Evolutionary conservation across 108 stramenopile genomes (phyloP), one percentile per base, ranked within the genome.

Genomic region (Fragilariopsis cylindrus): DNA sequence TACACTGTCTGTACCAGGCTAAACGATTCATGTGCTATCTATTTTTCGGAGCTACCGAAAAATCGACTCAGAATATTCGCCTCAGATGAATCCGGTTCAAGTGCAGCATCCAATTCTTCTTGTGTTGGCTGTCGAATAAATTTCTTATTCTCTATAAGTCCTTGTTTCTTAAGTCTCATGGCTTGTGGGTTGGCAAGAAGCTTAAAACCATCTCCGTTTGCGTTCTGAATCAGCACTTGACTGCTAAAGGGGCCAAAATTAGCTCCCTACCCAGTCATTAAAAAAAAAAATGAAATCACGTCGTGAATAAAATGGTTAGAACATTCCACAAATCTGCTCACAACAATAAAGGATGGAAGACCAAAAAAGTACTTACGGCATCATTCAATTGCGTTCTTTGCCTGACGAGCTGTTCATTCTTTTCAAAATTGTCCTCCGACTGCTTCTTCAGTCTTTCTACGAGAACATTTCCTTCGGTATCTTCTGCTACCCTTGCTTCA

Each of bases 111-210:
- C 49, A 94, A 75, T 15, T 88, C 83, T 50, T 90, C 87, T 55
- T 88, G 70, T 21, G 85, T 90, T 3, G 90, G 89, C 72, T 91
- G 93, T 44, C 82, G 89, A 47, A 94, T 52, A 73, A 94, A 94
- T 57, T 85, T 87, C 54, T 81, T 81, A 71, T 86, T 90, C 67
- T 90, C 69, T 64, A 90, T 90, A 47, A 90, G 89, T 30, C 93
- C 93, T 16, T 85, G 87, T 62, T 92, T 84, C 54, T 95, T 95
- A 46, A 95, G 69, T 44, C 91, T 73, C 93, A 91, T 92, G 15
- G 90, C 90, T 63, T 95, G 91, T 30, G 90, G 89, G 71, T 86
- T 90, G 52, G 87, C 60, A 16, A 92, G 72, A 13, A 95, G 76
- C 19, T 90, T 91, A 57, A 92, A 95, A 11, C 81, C 82, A 53